These are phyloP conservation scores for Herpetomonas tarakana DNA, from an alignment of 208 protist genomes.

Conservation along the genomic window DNA sequence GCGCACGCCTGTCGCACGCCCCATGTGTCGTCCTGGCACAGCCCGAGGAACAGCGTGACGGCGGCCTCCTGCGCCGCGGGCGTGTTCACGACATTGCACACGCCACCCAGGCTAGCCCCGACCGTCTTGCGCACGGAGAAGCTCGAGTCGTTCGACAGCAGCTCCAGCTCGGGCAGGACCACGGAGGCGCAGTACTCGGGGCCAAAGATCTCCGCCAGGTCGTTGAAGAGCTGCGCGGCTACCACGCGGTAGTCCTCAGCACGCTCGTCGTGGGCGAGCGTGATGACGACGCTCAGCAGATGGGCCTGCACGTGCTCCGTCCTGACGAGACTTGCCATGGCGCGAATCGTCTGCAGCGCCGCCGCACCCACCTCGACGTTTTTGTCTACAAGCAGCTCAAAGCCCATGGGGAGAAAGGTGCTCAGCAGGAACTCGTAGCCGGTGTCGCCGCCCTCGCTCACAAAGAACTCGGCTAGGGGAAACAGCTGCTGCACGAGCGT, in stretches of 20 bases:
- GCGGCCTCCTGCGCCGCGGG: constrained; percentile 56
- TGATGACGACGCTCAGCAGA: constrained; percentile 87
- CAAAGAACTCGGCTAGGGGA: constrained; percentile 70
- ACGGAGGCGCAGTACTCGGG: constrained; percentile 52
- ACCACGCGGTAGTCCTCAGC: constrained; percentile 94
- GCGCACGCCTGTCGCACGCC: constrained; percentile 95
- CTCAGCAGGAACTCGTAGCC: constrained; percentile 84
- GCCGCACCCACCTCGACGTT: constrained; percentile 91
- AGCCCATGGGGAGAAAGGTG: constrained; percentile 88
- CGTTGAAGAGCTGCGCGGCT: constrained; percentile 88
- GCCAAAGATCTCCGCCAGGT: constrained; percentile 80
- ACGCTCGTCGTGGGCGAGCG: constrained; percentile 92
- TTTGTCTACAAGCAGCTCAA: constrained; percentile 94
- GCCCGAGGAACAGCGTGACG: constrained; percentile 80
- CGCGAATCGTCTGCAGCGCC: constrained; percentile 79
- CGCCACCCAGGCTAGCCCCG: constrained; percentile 68
- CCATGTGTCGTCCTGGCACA: constrained; percentile 96
- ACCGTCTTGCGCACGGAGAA: constrained; percentile 90
- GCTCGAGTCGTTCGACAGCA: constrained; percentile 86
- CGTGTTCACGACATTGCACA: constrained; percentile 57
- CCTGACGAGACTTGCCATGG: constrained; percentile 80
- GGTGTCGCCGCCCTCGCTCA: constrained; percentile 68
- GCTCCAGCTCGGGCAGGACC: constrained; percentile 81
- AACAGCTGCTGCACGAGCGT: constrained; percentile 90
- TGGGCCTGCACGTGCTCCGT: constrained; percentile 82